Evolutionary conservation across 2,329 filamentous ascomycete species (phyloP).

Genomic region (Neonectria ditissima): DNA sequence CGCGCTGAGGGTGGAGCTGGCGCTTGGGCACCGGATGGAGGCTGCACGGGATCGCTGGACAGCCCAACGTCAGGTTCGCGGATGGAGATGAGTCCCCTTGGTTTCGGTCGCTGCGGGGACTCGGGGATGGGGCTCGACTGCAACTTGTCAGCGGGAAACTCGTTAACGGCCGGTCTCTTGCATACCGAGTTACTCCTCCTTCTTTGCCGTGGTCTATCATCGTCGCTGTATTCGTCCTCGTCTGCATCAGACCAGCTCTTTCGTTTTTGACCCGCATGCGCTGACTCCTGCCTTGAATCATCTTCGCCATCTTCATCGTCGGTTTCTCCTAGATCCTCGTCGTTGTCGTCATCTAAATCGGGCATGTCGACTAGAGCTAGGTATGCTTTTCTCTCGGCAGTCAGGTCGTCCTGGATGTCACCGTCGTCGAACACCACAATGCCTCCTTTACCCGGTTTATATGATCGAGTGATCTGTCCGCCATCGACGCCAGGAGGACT

Average conservation of each 20-base stretch:
- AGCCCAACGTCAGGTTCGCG: constrained; percentile 59
- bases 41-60: constrained; percentile 63
- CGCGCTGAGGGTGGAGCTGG: constrained; percentile 76
- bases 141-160: constrained; percentile 31
- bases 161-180: neutral
- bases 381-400: constrained; percentile 82
- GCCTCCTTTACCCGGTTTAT: constrained; percentile 83
- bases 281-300: constrained; percentile 49
- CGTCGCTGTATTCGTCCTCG: constrained; percentile 77
- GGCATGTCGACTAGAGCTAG: constrained; percentile 91
- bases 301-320: constrained; percentile 69
- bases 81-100: constrained; percentile 70
- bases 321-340: constrained; percentile 69
- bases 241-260: constrained; percentile 82
- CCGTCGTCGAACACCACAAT: constrained; percentile 97
- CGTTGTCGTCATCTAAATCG: constrained; percentile 81
- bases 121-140: constrained; percentile 75
- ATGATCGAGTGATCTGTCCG: constrained; percentile 77
- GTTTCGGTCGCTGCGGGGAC: constrained; percentile 71
- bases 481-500: constrained; percentile 75
- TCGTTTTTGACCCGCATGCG: constrained; percentile 73
- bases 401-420: constrained; percentile 88
- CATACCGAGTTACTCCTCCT: constrained; percentile 89
- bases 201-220: constrained; percentile 81
- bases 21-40: constrained; percentile 69